Percentiles rank a stretch among this genome's conserved stretches.
Evolutionary conservation across 352 stramenopile species (phyloP).

Genomic region (Phytopythium sindhum): DNA sequence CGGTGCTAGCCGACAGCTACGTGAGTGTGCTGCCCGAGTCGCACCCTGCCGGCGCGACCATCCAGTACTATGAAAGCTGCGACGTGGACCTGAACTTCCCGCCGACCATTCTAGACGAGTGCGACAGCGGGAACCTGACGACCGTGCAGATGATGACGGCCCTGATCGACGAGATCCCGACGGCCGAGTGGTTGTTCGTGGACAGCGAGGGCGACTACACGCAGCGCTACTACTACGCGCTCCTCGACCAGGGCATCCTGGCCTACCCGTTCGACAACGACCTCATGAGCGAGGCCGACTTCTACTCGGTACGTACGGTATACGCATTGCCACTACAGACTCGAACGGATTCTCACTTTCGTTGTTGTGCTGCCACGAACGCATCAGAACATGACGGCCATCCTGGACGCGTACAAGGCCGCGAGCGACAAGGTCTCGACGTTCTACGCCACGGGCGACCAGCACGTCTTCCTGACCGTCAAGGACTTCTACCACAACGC

Average conservation of each 20-base stretch:
- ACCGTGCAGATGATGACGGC: conserved; percentile 36
- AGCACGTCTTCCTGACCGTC: conserved; percentile 24
- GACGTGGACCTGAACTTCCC: conserved; percentile 25
- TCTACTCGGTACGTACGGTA: conserved; percentile 29
- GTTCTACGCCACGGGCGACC: conserved; percentile 24
- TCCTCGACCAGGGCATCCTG: conserved; percentile 46
- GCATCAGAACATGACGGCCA: conserved; percentile 23
- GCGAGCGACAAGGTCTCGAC: conserved; percentile 21
- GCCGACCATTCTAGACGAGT: conserved; percentile 10
- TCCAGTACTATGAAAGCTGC: conserved; percentile 38
- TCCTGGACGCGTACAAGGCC: conserved; percentile 26
- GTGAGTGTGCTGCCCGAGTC: conserved; percentile 32
- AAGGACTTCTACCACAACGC: conserved; percentile 14
- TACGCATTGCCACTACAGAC: background rate
- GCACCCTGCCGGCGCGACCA: conserved; percentile 14
- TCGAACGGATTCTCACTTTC: conserved; percentile 5
- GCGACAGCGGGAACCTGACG: conserved; percentile 19
- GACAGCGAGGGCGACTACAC: conserved; percentile 54
- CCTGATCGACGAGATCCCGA: conserved; percentile 31
- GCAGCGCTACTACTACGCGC: conserved; percentile 60
- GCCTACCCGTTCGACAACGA: conserved; percentile 52
- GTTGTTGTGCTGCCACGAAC: background rate
- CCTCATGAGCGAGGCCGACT: conserved; percentile 39
- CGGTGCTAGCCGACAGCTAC: conserved; percentile 41
- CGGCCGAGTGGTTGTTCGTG: conserved; percentile 56